A percentile compares a stretch with the other conserved stretches of the same genome.
These are phyloP conservation scores for Penicillium verrucosum DNA, from an alignment of 2,329 filamentous ascomycete genomes.

Conservation along the genomic window DNA sequence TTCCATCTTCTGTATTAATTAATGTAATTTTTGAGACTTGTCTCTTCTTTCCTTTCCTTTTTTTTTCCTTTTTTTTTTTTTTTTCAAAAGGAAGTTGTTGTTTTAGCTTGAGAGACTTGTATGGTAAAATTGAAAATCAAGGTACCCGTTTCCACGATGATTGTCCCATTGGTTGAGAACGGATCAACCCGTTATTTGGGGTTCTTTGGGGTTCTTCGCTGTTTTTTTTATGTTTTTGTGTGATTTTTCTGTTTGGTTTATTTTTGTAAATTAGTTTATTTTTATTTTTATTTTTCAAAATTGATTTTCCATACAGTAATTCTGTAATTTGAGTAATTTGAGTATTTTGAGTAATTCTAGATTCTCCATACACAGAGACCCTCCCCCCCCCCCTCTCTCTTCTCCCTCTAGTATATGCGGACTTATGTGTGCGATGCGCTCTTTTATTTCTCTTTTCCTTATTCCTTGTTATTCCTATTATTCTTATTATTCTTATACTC, in stretches of 20 bases:
- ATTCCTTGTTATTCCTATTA: no score
- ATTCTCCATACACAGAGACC: background rate
- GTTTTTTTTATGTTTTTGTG: background rate
- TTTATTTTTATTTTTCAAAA: background rate
- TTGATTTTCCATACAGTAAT: background rate
- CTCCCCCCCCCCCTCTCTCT: no score
- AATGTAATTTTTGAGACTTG: background rate
- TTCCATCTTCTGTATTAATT: background rate
- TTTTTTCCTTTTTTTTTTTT: background rate
- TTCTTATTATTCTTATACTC: background rate
- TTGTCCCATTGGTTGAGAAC: constrained; percentile 7
- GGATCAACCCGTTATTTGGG: constrained; percentile 9
- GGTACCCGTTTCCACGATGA: constrained; percentile 7
- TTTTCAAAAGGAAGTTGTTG: background rate
- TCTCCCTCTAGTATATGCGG: background rate
- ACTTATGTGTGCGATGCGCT: background rate
- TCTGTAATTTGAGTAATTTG: background rate
- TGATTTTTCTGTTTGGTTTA: background rate
- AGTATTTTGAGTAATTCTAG: background rate
- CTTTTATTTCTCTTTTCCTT: background rate
- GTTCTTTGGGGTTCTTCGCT: background rate
- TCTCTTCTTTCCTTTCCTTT: no score
- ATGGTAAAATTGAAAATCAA: constrained; percentile 4
- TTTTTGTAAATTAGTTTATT: background rate
- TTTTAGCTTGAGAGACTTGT: background rate